phyloP scores from a whole-genome alignment of 2,329 filamentous ascomycete species.

The Penicillium crustosum region DNA sequence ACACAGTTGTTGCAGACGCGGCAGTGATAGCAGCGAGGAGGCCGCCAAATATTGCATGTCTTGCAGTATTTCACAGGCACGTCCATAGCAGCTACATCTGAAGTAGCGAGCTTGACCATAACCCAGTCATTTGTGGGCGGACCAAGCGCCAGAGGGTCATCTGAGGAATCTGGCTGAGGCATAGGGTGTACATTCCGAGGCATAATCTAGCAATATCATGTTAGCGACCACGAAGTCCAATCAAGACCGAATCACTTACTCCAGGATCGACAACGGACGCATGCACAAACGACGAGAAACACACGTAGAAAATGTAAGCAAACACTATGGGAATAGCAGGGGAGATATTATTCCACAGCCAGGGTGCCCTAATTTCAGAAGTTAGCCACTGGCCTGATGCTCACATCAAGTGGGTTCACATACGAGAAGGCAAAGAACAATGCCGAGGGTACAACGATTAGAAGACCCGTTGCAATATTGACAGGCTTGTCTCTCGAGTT shows the following conservation, averaged over 20 bases:
- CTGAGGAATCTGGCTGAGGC: slow-evolving; percentile 70
- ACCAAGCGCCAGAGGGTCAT: slow-evolving; percentile 77
- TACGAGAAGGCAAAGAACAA: slow-evolving; percentile 80
- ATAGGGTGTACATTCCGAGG: slow-evolving; percentile 89
- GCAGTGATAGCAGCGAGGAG: slow-evolving; percentile 92
- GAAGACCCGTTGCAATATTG: slow-evolving; percentile 79
- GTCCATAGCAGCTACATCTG: slow-evolving; percentile 83
- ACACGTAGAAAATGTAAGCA: slow-evolving; percentile 87
- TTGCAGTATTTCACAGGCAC: slow-evolving; percentile 98
- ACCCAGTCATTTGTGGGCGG: slow-evolving; percentile 93
- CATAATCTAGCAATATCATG: slow-evolving; percentile 65
- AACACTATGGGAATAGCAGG: slow-evolving; percentile 87
- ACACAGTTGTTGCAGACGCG: slow-evolving; percentile 96
- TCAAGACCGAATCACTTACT: slow-evolving; percentile 57
- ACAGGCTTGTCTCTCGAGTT: slow-evolving; percentile 85
- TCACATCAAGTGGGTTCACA: slow-evolving; percentile 16
- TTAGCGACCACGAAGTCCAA: slow-evolving; percentile 6
- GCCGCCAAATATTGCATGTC: slow-evolving; percentile 96
- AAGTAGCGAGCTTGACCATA: slow-evolving; percentile 77
- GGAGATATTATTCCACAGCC: slow-evolving; percentile 81
- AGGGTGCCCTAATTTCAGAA: slow-evolving; percentile 56
- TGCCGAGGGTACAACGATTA: slow-evolving; percentile 74
- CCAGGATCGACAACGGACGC: slow-evolving; percentile 91
- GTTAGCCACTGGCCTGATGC: slow-evolving; percentile 24
- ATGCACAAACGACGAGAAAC: slow-evolving; percentile 89